Base-by-base conservation (phyloP, 805 yeast genomes). In the Candida awuae region DNA sequence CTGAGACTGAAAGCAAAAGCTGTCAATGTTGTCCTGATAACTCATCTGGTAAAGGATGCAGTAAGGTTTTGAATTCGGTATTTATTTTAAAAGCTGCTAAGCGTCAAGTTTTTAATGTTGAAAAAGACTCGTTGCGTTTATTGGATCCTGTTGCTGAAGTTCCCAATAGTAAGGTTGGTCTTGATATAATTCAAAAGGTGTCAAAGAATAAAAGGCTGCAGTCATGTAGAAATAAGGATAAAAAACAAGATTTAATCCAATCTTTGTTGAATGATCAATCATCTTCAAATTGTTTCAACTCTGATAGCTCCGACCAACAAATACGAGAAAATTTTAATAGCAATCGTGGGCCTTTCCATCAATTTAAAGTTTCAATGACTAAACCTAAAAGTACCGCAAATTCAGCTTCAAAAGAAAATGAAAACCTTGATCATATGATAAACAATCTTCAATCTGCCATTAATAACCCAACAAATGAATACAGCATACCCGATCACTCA, bases 101-200 rank as follows among this genome's bases (percentile, higher is more conserved):
- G 38, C 50, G 62, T 37, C 62, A 59, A 37, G 56, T 63, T n/a
- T 62, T 43, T 41, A 60, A 60, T 37, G 67, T 61, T 22, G 47
- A 61, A 4, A 59, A 55, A 34, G 57, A 59, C 1, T 60, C 66
- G 1, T 37, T 62, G 18, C 50, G 49, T 16, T 43, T 62, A 21
- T 37, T 62, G 23, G 59, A 55, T 12, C 66, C 67, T 3, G 62
- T 62, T 3, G 42, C 44, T 21, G 62, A 59, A 17, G 51, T 57
- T 17, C 61, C 63, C 12, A 57, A 53, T 34, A 55, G 51, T 34
- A 43, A 55, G 40, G 62, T 52, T 9, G 63, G 63, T 1, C 46
- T 53, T 14, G 58, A 58, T 14, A 39, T 58, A 22, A 58, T 59
- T 36, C 46, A 51, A 23, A 47, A 48, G 19, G 43, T 48, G 9